Base-by-base conservation (phyloP, 371 early-diverging fungal genomes). In the Coemansia sp. region DNA sequence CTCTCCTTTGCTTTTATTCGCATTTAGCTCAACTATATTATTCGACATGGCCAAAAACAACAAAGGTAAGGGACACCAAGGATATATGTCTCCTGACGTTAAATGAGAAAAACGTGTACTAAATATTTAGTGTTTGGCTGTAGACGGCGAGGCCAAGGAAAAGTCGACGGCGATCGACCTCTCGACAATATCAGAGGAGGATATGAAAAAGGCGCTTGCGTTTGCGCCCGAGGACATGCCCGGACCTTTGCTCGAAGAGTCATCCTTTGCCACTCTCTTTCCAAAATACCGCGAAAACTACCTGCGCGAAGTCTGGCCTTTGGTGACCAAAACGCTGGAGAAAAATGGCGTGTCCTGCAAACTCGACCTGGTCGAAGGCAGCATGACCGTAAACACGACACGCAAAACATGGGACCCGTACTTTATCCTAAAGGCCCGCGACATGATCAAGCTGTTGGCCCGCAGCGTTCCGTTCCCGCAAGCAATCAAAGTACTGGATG, bases 251-350 rank as follows among this genome's bases (percentile, higher is more conserved):
- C 80, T 90, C 16, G 99, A 99, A 80, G 97, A 96, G 80, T 95
- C 94, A 20, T 93, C 93, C 2, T 99, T 99, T 85, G 96, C 98
- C 2, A 96, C 98, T 1, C 84, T 99, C 70, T 99, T 98, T 72
- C 99, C 99, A 14, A 96, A 96, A 84, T 98, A 99, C 87, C 87
- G 99, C 71, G 98, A 99, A 82, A 86, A 87, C 63, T 99, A 99
- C 75, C 84, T 99, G 73, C 86, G 87, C 64, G 94, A 97, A 80
- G 87, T 93, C 23, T 97, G 99, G 95, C 93, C 96, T n/a, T 90
- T 91, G 55, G 90, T 96, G 14, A 96, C 92, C n/a, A 85, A 85
- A 68, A 88, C 91, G 2, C 84, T 99, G 39, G 93, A 95, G 16
- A 89, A 89, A 78, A 86, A 91, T 88, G 99, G 99, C 52, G 85